phyloP scores from a whole-genome alignment of 176 grass and related monocot species.

The Musa beccarii region DNA sequence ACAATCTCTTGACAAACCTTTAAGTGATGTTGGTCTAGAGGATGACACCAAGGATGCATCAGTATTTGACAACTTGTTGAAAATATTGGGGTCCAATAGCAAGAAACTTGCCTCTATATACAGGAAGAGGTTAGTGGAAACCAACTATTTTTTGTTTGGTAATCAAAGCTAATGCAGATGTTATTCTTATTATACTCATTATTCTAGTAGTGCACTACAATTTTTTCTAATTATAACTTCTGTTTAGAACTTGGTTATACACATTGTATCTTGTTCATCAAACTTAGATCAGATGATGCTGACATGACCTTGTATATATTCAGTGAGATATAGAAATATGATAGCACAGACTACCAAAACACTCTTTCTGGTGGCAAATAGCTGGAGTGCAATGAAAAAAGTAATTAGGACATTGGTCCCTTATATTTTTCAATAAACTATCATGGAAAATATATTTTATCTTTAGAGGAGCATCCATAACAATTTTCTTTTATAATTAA shows the following conservation, averaged over 20 bases:
- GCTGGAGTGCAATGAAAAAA: no score
- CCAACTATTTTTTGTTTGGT: not conserved
- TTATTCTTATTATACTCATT: not conserved
- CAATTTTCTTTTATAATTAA: no score
- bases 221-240: not conserved
- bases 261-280: not conserved
- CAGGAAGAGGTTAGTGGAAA: not conserved
- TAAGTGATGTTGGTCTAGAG: not conserved
- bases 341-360: no score
- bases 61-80: slow-evolving; percentile 20
- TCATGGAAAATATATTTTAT: no score
- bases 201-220: not conserved
- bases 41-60: not conserved
- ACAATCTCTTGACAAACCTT: slow-evolving; percentile 12
- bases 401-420: no score
- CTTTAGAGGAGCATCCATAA: no score
- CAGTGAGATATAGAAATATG: no score
- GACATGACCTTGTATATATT: no score
- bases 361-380: no score
- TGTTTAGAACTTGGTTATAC: not conserved
- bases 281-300: not conserved
- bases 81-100: slow-evolving; percentile 22
- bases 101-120: slow-evolving; percentile 20
- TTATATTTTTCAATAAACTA: no score
- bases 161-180: not conserved